Base-by-base conservation (phyloP, 208 protist genomes). In the Trypanosomatidae sp. region DNA sequence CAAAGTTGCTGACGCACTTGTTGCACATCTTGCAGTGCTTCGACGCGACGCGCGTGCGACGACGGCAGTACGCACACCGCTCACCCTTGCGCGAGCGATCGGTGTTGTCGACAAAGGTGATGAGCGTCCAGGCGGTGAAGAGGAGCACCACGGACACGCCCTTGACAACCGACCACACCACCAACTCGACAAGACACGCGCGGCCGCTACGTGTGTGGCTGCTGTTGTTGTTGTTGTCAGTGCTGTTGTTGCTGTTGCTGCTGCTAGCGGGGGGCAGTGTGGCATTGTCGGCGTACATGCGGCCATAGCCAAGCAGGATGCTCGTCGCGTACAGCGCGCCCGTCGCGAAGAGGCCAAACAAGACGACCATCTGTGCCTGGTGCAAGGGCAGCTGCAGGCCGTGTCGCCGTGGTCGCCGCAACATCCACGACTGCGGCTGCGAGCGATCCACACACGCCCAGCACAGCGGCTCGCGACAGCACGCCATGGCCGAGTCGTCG, bases 1-100 rank as follows among this genome's bases (percentile, higher is more conserved):
- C 88, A 53, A 96, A 94, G 23, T 66, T 60, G 25, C 40, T 47
- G 4, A 92, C 69, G 45, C 88, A 96, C 61, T 88, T 88, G 52
- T 91, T 91, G 53, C 88, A 96, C 28, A 68, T 49, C 57, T 84
- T 83, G 65, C 88, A 96, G 55, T 96, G 88, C 46, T 90, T 88
- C 24, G 74, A 75, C 33, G 55, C 48, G 10, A 61, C 21, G 26
- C 55, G 25, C 7, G 79, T 89, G 27, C 48, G 66, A 18, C 71
- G 66, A 11, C 53, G 48, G 46, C 79, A 89, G 56, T 74, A 88
- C 5, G 45, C 48, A 48, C 79, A 88, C 13, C 69, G 33, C 45
- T 84, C 74, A 3, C 79, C 79, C 18, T 53, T 47, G 49, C 64
- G 63, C n/a, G 35, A 39, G 40, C 45, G 43, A 41, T 88, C 79